Evolutionary conservation across 805 yeast species (phyloP), one percentile per base, ranked within the genome.

Genomic region (Ogataea saltuana): DNA sequence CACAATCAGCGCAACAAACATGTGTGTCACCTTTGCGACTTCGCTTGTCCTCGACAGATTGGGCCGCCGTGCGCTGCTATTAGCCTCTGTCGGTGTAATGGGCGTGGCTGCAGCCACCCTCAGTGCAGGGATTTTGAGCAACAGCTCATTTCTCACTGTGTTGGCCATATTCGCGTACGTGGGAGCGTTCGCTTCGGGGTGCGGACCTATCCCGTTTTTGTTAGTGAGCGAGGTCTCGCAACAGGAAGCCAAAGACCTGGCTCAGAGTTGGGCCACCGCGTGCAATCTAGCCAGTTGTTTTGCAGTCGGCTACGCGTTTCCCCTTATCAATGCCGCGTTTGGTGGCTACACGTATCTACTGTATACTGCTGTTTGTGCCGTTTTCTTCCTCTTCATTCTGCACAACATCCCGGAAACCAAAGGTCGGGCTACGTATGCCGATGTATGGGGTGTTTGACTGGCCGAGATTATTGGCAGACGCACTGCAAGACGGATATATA

Each of bases 141-240:
- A 70, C 2, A 66, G 67, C 38, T 70, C 85, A 0, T 23, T 65
- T 0, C 47, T 83, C 11, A 74, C 90, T 1, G 80, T 85, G 1
- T 38, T 75, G 1, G 81, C 89, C 9, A 83, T 89, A 0, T 76
- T 88, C 41, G 58, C 75, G 1, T 90, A 88, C 60, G 89, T 91
- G 37, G 80, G 85, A 1, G 77, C 88, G 20, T 93, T 91, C 69
- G 98, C 97, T 0, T 68, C 85, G 25, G 99, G 99, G 0, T 63
- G 89, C 48, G 99, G 99, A 0, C 99, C 99, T 6, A 89, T 93
- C 42, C 99, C 99, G 31, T 91, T 93, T 67, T 67, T 91, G 52
- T 66, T 90, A 40, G 83, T 91, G 9, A 79, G 95, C 6, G 98
- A 93, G 60, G 81, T 91, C n/a, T 84, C 95, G 0, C 95, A 89